phyloP scores from a whole-genome alignment of 1,139 yeast genomes.

The Lodderomyces pseudojiufengensis region DNA sequence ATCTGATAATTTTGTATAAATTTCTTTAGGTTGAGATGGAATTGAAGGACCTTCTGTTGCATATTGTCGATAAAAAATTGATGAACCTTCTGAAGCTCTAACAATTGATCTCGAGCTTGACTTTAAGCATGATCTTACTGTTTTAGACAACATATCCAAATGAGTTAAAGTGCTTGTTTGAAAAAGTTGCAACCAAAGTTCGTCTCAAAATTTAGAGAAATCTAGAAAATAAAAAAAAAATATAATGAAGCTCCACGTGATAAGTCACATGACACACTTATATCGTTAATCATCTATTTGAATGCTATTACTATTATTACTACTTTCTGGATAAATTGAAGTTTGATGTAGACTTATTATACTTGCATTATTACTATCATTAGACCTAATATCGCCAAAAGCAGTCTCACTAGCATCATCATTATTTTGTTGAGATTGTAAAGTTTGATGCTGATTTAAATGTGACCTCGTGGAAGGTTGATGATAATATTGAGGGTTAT shows the following conservation, averaged over 20 bases:
- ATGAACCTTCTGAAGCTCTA: background rate
- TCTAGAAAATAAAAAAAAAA: constrained; percentile 1
- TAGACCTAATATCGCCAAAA: background rate
- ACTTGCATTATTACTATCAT: constrained; percentile 7
- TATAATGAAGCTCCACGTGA: constrained; percentile 1
- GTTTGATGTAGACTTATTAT: constrained; percentile 8
- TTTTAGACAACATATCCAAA: constrained; percentile 9
- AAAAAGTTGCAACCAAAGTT: background rate
- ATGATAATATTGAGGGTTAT: background rate
- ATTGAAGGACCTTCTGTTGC: constrained; percentile 1
- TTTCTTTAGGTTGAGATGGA: constrained; percentile 27
- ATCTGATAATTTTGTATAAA: constrained; percentile 53
- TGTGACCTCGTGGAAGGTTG: background rate
- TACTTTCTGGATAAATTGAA: constrained; percentile 2
- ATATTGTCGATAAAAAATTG: background rate
- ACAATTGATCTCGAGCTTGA: constrained; percentile 2
- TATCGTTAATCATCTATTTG: background rate
- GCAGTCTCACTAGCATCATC: background rate
- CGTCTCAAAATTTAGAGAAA: no score
- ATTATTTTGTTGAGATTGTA: no score
- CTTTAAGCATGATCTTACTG: constrained; percentile 4
- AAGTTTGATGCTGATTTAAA: background rate
- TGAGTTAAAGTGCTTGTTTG: background rate
- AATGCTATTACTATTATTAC: background rate
- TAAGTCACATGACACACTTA: background rate